Evolutionary conservation across 345 rosid species (phyloP), one percentile per base, ranked within the genome.

Genomic region (Ricinus communis): DNA sequence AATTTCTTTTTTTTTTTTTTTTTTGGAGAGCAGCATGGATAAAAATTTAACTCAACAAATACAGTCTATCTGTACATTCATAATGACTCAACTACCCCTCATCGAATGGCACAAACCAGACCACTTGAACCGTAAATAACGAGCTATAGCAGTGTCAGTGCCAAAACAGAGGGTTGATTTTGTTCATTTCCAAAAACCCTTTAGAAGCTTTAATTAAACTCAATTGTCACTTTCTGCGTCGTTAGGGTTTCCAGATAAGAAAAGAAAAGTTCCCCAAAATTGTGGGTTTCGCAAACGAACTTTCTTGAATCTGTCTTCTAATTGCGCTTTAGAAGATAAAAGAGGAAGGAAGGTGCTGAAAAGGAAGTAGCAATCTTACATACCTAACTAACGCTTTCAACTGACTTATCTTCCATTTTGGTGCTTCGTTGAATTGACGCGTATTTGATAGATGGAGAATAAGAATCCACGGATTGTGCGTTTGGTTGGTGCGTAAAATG

Each of bases 241-340:
- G 51, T 50, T 51, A 61, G 74, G 74, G 66, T 71, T 71, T 33
- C 25, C 13, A 38, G 22, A 58, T 3, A 38, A 31, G 16, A 28
- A 31, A 8, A 22, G 6, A 11, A 25, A 28, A 19, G 49, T 30
- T 15, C 24, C 36, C 68, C 68, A 25, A 25, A 45, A 15, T 24
- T 45, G 11, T 64, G 53, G 54, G 68, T 21, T 14, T 22, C 7
- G 30, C 15, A 0, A 36, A 15, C 67, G 36, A 16, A 54, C 52
- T 68, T 68, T 68, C 25, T 55, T 8, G 13, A 41, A 40, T 46
- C 19, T 41, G 40, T 27, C 21, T 12, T 68, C 46, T 62, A 18
- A n/a, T 63, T 33, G 11, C 28, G 28, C 41, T 54, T 24, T 27
- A 16, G 40, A 24, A 49, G 21, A 0, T 10, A 27, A 46, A 24